phyloP scores from a whole-genome alignment of 352 stramenopile genomes.

The Pythium brassicae region DNA sequence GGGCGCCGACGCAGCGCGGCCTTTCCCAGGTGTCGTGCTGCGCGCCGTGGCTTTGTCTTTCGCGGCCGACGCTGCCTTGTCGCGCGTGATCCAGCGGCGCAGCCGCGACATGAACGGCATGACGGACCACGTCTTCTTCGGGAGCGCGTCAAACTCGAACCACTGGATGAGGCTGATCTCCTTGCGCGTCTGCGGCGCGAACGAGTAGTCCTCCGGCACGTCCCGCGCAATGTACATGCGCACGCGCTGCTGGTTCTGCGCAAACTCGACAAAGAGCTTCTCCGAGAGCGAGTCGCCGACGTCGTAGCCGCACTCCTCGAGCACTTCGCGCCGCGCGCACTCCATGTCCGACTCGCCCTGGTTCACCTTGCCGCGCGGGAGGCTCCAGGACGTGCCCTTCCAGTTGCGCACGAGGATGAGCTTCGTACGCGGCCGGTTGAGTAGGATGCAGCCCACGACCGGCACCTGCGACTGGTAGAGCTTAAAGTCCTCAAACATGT shows the following conservation, averaged over 20 bases:
- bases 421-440: constrained; percentile 84
- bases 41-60: constrained; percentile 40
- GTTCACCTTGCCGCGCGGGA: constrained; percentile 93
- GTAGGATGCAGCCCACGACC: constrained; percentile 92
- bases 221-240: constrained; percentile 90
- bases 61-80: constrained; percentile 31
- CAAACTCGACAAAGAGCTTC: constrained; percentile 83
- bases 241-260: constrained; percentile 87
- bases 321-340: constrained; percentile 88
- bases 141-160: constrained; percentile 87
- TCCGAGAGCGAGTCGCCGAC: constrained; percentile 74
- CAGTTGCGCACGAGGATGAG: constrained; percentile 90
- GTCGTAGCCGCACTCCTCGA: constrained; percentile 91
- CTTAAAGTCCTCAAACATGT: constrained; percentile 93
- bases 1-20: constrained; percentile 65
- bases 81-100: constrained; percentile 85
- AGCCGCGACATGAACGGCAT: constrained; percentile 91
- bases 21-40: constrained; percentile 38
- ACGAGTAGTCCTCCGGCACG: constrained; percentile 90
- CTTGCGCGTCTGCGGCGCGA: constrained; percentile 92
- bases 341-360: constrained; percentile 86
- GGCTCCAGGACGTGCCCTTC: constrained; percentile 90
- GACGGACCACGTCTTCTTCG: constrained; percentile 93
- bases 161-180: constrained; percentile 93
- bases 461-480: constrained; percentile 93